Base-by-base conservation (phyloP, 2,329 filamentous ascomycete genomes). In the Rutstroemia sp. region DNA sequence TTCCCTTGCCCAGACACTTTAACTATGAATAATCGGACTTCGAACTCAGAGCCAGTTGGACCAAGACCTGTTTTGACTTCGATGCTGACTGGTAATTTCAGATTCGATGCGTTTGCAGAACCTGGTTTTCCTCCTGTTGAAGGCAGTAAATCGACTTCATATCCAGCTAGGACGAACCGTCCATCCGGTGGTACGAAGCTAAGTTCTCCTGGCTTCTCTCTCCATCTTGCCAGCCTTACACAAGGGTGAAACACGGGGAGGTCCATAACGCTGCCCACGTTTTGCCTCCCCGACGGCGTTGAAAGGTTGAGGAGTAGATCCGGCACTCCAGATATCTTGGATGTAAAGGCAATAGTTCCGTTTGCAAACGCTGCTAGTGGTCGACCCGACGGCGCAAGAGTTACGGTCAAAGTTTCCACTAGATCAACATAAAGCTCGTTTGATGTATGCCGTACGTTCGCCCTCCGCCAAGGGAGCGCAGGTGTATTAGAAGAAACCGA, bases 351-450 rank as follows among this genome's bases (percentile, higher is more conserved):
- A 63, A 99, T 92, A 4, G 90, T 95, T 16, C 94, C 94, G 64
- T 94, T 88, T 14, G 90, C 88, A 61, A 95, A 86, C 3, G 94
- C 92, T 7, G 89, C 85, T 21, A 99, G 78, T 1, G 92, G 87
- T 14, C 91, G 81, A 4, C 94, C 94, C 0, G 92, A 96, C 0
- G 94, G 94, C 0, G 94, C 91, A 44, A 97, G 80, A 0, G 88
- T 96, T 42, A 96, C 89, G 1, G 85, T 83, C 0, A 99, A 77
- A 1, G 89, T 90, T 74, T 99, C 94, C 59, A 99, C 84, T 12
- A 99, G 84, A 70, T 99, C 94, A 57, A 96, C 92, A 70, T 97
- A 97, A 63, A 99, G 79, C 72, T 99, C 94, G 72, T 97, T 99
- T 55, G 89, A 95, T 4, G 92, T 97, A 71, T 99, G 94, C 16